Percentiles rank a stretch among this genome's conserved stretches.
Conservation (phyloP, 345 rosid genomes). For the Boechera retrofracta region DNA sequence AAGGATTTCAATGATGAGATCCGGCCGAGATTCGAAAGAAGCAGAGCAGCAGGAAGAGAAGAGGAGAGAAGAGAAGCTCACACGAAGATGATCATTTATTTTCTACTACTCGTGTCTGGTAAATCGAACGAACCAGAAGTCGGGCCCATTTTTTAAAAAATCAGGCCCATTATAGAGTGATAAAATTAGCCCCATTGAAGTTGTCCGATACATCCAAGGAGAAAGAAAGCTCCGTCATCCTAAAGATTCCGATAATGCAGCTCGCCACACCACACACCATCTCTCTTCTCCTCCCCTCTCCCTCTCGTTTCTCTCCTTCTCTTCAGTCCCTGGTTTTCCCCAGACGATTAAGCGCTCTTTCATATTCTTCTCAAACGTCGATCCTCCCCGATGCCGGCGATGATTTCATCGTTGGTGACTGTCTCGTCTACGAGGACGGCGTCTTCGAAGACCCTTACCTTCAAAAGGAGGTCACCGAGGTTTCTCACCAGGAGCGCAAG, state of each 20-base stretch:
- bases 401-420: constrained; percentile 77
- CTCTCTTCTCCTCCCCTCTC: constrained; percentile 33
- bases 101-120: too few relatives aligned
- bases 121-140: not conserved
- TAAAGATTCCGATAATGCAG: constrained; percentile 41
- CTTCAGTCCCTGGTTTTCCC: constrained; percentile 40
- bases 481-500: constrained; percentile 6
- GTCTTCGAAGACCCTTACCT: constrained; percentile 79
- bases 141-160: not conserved
- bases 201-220: constrained; percentile 5
- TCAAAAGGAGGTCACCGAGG: constrained; percentile 28
- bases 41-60: not conserved
- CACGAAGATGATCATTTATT: too few relatives aligned
- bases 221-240: constrained; percentile 1
- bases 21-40: not conserved
- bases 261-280: constrained; percentile 38
- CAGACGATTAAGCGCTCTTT: constrained; percentile 43
- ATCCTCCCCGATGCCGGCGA: constrained; percentile 45
- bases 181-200: not conserved
- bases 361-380: constrained; percentile 53
- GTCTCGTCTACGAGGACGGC: constrained; percentile 91
- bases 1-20: constrained; percentile 7
- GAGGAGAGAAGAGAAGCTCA: too few relatives aligned
- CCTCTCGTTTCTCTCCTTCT: not conserved
- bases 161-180: not conserved